Base-by-base conservation (phyloP, 495 filamentous ascomycete species). In the Trichoderma gamsii region DNA sequence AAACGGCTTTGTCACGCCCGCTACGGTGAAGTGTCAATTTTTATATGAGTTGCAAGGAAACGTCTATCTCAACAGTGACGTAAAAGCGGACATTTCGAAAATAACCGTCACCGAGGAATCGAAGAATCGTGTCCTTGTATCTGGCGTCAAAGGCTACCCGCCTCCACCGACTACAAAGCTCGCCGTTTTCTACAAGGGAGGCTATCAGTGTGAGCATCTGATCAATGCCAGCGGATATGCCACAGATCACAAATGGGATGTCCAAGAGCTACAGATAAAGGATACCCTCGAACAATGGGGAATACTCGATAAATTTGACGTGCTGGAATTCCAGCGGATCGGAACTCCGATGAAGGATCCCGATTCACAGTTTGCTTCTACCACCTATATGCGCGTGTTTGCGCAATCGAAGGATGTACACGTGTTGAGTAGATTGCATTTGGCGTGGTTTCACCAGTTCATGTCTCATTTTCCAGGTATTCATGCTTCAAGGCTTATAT, bases 21-120 rank as follows among this genome's bases (percentile, higher is more conserved):
- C 86, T 49, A 86, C 84, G 2, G 81, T 85, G 59, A 82, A 81
- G 15, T 81, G 77, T 16, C 83, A 87, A 68, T 71, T 87, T 11
- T 68, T 87, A n/a, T 87, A 87, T 71, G 86, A 87, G 71, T 80
- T 86, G 32, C 85, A 87, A 68, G 84, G 85, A 2, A 80, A 79
- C 1, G 80, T 79, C 72, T 87, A 87, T 70, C 81, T 81, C 66
- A 85, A 88, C 76, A 81, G 78, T 3, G 83, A 87, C 71, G 84
- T 87, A 15, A 65, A 65, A n/a, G 63, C 63, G 25, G 63, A 65
- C 18, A 41, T 65, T 21, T 65, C 63, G 2, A 38, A 41, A 4
- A 41, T 66, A 38, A n/a, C 32, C 3, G 11, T 66, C 64, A 15
- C 23, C 16, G 15, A 65, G 13, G 23, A 41, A 9, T 41, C 25